phyloP scores from a whole-genome alignment of 805 yeast species.

The Sugiyamaella marilandica region DNA sequence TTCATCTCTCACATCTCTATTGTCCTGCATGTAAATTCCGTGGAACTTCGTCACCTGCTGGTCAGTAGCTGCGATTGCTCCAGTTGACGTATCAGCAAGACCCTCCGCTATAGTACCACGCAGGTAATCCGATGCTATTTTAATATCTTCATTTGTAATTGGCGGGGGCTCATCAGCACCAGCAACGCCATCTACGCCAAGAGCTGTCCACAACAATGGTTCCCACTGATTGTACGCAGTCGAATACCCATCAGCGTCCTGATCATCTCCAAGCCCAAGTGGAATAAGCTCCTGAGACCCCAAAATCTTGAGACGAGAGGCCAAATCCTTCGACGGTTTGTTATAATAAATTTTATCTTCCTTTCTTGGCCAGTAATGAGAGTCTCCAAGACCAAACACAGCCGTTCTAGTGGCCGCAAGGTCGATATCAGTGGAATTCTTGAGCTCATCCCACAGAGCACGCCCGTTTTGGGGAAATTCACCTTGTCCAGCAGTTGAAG shows the following conservation, averaged over 20 bases:
- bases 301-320: constrained; percentile 55
- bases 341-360: constrained; percentile 92
- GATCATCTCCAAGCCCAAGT: constrained; percentile 92
- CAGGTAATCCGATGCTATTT: constrained; percentile 75
- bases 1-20: constrained; percentile 90
- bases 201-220: constrained; percentile 74
- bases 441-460: constrained; percentile 67
- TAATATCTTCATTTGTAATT: constrained; percentile 93
- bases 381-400: constrained; percentile 76
- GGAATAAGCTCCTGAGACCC: constrained; percentile 73
- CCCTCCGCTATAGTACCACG: constrained; percentile 94
- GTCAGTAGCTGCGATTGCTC: constrained; percentile 84
- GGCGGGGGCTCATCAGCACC: constrained; percentile 91
- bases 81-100: constrained; percentile 73
- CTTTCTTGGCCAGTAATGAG: constrained; percentile 93
- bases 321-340: constrained; percentile 78
- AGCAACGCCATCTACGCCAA: constrained; percentile 77
- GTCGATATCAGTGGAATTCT: constrained; percentile 58
- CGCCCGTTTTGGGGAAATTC: constrained; percentile 83
- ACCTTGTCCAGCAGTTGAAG: constrained; percentile 83
- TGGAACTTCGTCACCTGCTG: constrained; percentile 96
- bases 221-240: constrained; percentile 93
- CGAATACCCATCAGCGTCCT: constrained; percentile 91
- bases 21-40: constrained; percentile 98
- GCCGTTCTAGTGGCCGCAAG: constrained; percentile 52